Conservation (phyloP, 257 asterid genomes). For the Prunella vulgaris region DNA sequence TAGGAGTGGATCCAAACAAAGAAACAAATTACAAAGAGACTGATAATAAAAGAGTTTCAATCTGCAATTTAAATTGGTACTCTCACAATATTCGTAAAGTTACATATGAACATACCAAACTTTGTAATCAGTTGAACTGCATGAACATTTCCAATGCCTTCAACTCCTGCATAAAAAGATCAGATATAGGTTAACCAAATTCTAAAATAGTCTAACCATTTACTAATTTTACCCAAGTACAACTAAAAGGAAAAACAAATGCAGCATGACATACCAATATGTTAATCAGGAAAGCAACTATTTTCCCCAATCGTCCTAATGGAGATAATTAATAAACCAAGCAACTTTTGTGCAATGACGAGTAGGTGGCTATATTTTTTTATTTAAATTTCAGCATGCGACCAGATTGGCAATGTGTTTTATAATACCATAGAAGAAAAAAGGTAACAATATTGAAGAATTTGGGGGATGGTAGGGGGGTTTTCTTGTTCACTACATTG, state of each 20-base stretch:
- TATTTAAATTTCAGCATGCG: background rate
- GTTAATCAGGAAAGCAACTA: conserved; percentile 1
- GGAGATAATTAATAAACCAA: background rate
- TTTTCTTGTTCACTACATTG: background rate
- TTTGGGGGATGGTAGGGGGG: background rate
- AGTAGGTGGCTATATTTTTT: background rate
- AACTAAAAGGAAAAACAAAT: background rate
- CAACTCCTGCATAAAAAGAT: conserved; percentile 69
- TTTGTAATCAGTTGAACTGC: conserved; percentile 77
- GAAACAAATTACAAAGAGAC: background rate
- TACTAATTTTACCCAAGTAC: conserved; percentile 13
- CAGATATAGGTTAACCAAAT: conserved; percentile 2
- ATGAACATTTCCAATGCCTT: conserved; percentile 86
- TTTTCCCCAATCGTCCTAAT: background rate
- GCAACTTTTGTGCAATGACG: conserved; percentile 1
- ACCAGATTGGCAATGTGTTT: background rate
- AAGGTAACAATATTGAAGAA: no score
- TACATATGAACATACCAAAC: conserved; percentile 56
- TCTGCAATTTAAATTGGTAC: background rate
- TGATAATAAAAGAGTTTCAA: background rate
- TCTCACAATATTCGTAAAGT: conserved; percentile 4
- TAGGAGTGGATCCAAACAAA: background rate
- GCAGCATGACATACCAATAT: conserved; percentile 2
- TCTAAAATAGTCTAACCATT: conserved; percentile 1
- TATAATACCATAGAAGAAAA: background rate